Evolutionary conservation across 331 rosid species (phyloP).

Genomic region (Arachis monticola): DNA sequence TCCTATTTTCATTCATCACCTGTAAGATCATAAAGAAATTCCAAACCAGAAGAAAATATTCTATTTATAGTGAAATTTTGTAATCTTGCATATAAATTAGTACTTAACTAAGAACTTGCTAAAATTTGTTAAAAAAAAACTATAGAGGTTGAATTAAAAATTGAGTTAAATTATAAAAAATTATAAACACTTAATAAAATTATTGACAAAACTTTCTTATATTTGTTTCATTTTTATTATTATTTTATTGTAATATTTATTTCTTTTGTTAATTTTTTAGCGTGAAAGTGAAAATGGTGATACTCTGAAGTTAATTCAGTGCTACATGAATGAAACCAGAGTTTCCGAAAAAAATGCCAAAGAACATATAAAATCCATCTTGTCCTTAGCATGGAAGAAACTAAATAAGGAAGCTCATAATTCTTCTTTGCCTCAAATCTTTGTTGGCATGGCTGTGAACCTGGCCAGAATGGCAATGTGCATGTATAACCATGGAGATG

Average conservation of each 20-base stretch:
- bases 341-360: not conserved
- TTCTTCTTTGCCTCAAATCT: not conserved
- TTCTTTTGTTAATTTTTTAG: not conserved
- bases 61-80: no score
- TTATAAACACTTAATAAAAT: no score
- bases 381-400: not conserved
- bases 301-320: not conserved
- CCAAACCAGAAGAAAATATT: no score
- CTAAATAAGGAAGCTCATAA: not conserved
- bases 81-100: no score
- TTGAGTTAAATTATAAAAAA: no score
- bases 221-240: no score
- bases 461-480: not conserved
- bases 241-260: not conserved
- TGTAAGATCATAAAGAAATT: no score
- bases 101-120: no score
- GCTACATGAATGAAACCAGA: not conserved
- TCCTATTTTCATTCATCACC: no score
- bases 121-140: no score
- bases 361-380: not conserved
- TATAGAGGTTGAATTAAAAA: no score
- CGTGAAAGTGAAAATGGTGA: not conserved
- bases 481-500: not conserved
- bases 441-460: not conserved
- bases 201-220: no score